A percentile compares a stretch with the other conserved stretches of the same genome.
Conservation (phyloP, 169 alveolate genomes). For the Plasmodium knowlesi region DNA sequence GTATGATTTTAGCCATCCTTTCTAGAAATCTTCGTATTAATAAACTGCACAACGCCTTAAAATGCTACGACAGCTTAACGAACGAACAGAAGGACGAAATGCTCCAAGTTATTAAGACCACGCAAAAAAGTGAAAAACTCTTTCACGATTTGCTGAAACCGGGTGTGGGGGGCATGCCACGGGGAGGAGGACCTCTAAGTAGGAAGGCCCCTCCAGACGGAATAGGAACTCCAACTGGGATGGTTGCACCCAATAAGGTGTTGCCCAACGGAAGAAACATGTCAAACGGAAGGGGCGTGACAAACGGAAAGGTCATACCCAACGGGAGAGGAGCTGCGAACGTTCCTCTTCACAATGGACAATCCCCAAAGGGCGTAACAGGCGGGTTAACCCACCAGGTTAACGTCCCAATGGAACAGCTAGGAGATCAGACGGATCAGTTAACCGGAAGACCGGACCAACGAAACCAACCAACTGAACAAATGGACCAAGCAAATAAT, state of each 20-base stretch:
- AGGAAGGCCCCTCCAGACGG: too few relatives aligned
- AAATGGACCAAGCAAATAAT: not conserved
- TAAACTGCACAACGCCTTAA: conserved; percentile 8
- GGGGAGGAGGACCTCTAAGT: too few relatives aligned
- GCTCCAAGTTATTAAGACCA: conserved; percentile 54
- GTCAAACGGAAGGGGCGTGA: too few relatives aligned
- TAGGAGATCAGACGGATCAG: too few relatives aligned
- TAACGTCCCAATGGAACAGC: not conserved
- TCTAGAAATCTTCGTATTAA: conserved; percentile 61
- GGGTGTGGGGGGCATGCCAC: conserved; percentile 3
- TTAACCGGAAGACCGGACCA: not conserved
- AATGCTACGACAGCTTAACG: conserved; percentile 51
- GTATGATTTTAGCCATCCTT: conserved; percentile 71
- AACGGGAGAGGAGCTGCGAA: not conserved
- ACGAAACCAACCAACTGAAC: not conserved
- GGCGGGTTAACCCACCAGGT: not conserved
- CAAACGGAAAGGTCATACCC: conserved; percentile 1
- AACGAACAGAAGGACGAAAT: conserved; percentile 41
- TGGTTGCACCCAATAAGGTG: too few relatives aligned
- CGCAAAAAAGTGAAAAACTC: conserved; percentile 67
- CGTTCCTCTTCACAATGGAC: not conserved
- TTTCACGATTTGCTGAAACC: conserved; percentile 36
- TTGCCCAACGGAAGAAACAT: too few relatives aligned
- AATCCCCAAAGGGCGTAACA: not conserved
- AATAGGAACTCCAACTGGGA: too few relatives aligned